phyloP scores from a whole-genome alignment of 169 alveolate genomes.

The Plasmodium cynomolgi region DNA sequence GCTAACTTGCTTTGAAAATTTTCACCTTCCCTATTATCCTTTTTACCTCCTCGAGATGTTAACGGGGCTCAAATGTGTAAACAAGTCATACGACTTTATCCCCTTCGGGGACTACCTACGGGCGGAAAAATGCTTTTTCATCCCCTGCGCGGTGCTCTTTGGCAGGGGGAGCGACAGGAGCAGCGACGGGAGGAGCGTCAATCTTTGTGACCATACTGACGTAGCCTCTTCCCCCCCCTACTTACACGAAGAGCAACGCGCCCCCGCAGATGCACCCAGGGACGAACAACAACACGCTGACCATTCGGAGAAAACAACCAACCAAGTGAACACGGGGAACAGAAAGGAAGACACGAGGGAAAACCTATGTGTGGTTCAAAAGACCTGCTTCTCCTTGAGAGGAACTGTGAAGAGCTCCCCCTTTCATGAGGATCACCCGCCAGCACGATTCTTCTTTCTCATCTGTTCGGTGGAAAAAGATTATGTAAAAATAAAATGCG shows the following conservation, averaged over 20 bases:
- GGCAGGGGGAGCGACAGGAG: background rate
- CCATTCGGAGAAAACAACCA: background rate
- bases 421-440: background rate
- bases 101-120: background rate
- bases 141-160: background rate
- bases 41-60: constrained; percentile 38
- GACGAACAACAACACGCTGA: background rate
- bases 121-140: background rate
- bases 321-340: background rate
- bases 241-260: background rate
- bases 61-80: constrained; percentile 39
- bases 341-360: background rate
- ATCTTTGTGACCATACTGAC: background rate
- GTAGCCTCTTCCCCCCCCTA: background rate
- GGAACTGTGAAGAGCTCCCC: background rate
- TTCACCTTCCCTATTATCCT: constrained; percentile 22
- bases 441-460: background rate
- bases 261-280: background rate
- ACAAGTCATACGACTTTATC: background rate
- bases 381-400: background rate
- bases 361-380: background rate
- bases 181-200: background rate
- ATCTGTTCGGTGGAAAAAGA: constrained; percentile 9
- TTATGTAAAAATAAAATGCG: constrained; percentile 30
- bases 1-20: constrained; percentile 22